These are phyloP conservation scores for Schizopora paradoxa DNA, from an alignment of 1,284 basidiomycete genomes.

Conservation along the genomic window DNA sequence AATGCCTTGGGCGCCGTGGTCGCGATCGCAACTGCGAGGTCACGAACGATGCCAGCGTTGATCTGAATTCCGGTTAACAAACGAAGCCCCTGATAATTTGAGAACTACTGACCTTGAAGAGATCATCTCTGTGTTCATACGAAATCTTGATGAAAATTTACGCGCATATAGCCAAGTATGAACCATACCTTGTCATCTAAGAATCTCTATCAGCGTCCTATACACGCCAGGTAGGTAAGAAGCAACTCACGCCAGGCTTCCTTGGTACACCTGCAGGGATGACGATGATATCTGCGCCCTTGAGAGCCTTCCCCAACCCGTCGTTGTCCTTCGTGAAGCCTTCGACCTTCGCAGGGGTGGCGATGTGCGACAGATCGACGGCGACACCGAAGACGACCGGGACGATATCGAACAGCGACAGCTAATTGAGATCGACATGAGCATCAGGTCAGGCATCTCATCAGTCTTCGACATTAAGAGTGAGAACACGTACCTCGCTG, in stretches of 20 bases:
- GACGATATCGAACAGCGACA: slow-evolving; percentile 94
- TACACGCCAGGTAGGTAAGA: slow-evolving; percentile 12
- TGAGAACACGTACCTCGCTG: slow-evolving; percentile 50
- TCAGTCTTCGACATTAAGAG: not conserved
- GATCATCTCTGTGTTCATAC: slow-evolving; percentile 73
- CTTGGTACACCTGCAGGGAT: slow-evolving; percentile 98
- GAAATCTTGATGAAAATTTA: slow-evolving; percentile 10
- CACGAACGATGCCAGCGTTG: slow-evolving; percentile 96
- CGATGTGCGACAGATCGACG: slow-evolving; percentile 88
- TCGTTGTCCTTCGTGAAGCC: slow-evolving; percentile 72
- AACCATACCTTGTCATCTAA: slow-evolving; percentile 70
- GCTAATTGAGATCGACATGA: slow-evolving; percentile 33
- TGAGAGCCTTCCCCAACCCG: slow-evolving; percentile 80
- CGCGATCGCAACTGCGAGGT: slow-evolving; percentile 88
- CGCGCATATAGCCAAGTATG: slow-evolving; percentile 15
- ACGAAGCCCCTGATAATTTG: slow-evolving; percentile 3
- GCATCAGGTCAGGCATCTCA: not conserved
- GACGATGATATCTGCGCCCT: slow-evolving; percentile 85
- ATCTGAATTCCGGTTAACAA: slow-evolving; percentile 49
- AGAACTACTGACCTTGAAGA: slow-evolving; percentile 71
- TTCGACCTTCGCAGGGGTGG: slow-evolving; percentile 72
- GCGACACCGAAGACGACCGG: slow-evolving; percentile 96
- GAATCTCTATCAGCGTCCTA: slow-evolving; percentile 16
- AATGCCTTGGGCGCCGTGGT: slow-evolving; percentile 85
- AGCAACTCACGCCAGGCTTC: slow-evolving; percentile 78